Evolutionary conservation across 805 yeast species (phyloP).

Genomic region (Naumovozyma castellii): DNA sequence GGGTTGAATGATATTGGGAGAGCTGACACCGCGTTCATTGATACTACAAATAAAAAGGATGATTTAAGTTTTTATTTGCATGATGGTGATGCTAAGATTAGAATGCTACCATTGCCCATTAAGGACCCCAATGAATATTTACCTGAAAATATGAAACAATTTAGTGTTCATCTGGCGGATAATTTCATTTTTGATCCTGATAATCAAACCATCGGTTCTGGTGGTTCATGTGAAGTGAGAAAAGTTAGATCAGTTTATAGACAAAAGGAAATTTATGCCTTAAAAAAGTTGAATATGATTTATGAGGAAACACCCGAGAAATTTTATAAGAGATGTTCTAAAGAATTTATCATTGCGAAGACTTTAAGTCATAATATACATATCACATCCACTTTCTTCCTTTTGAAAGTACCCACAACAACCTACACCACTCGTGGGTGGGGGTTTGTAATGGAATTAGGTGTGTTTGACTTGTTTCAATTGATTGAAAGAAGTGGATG

Average conservation of each 20-base stretch:
- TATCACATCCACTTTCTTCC: slow-evolving; percentile 44
- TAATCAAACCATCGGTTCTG: slow-evolving; percentile 52
- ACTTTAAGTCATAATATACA: slow-evolving; percentile 48
- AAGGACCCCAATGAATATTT: slow-evolving; percentile 54
- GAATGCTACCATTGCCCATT: slow-evolving; percentile 52
- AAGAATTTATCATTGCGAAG: slow-evolving; percentile 57
- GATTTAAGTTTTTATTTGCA: slow-evolving; percentile 28
- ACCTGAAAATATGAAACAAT: slow-evolving; percentile 45
- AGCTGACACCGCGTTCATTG: slow-evolving; percentile 10
- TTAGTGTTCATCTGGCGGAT: slow-evolving; percentile 41
- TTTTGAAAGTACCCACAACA: slow-evolving; percentile 50
- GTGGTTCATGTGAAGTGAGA: slow-evolving; percentile 65
- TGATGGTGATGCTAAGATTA: slow-evolving; percentile 32
- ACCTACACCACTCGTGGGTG: slow-evolving; percentile 54
- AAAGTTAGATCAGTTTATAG: slow-evolving; percentile 33
- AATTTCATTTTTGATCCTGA: slow-evolving; percentile 42
- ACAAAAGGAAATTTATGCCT: slow-evolving; percentile 44
- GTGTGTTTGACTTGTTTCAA: slow-evolving; percentile 57
- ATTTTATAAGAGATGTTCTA: slow-evolving; percentile 54
- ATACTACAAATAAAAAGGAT: slow-evolving; percentile 6
- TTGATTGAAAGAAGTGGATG: slow-evolving; percentile 50
- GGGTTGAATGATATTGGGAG: slow-evolving; percentile 31
- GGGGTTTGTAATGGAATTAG: slow-evolving; percentile 64
- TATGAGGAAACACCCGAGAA: slow-evolving; percentile 54
- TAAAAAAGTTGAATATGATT: slow-evolving; percentile 55